phyloP scores from a whole-genome alignment of 371 early-diverging fungal genomes.

The Cokeromyces recurvatus region DNA sequence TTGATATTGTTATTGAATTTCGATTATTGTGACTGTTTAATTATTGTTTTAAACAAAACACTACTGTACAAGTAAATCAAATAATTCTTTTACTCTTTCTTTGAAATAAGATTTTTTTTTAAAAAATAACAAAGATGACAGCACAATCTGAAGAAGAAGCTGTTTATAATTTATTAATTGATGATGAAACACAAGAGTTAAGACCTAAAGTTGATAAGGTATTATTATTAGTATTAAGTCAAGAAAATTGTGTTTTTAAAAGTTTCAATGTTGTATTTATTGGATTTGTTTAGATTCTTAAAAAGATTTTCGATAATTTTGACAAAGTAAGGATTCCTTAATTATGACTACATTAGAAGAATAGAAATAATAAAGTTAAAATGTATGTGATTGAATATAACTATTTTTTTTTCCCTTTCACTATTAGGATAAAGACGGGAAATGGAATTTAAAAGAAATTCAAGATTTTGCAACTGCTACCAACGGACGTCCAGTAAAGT shows the following conservation, averaged over 20 bases:
- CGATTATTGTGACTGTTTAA: too few species aligned
- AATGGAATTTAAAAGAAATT: slow-evolving; percentile 55
- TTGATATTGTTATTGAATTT: too few species aligned
- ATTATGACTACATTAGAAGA: neutral
- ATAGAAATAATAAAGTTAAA: too few species aligned
- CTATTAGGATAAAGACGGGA: slow-evolving; percentile 54
- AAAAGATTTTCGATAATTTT: slow-evolving; percentile 64
- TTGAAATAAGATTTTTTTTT: neutral
- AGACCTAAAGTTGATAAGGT: slow-evolving; percentile 22
- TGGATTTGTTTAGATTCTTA: slow-evolving; percentile 9
- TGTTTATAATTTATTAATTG: slow-evolving; percentile 14
- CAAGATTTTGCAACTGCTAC: slow-evolving; percentile 69
- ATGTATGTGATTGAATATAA: too few species aligned
- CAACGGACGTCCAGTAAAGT: slow-evolving; percentile 64
- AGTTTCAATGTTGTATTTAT: too few species aligned
- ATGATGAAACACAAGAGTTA: slow-evolving; percentile 20
- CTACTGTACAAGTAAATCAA: too few species aligned
- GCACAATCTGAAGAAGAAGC: slow-evolving; percentile 7
- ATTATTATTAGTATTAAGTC: neutral
- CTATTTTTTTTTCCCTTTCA: too few species aligned
- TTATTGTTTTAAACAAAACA: too few species aligned
- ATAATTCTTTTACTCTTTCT: neutral
- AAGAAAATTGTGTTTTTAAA: too few species aligned
- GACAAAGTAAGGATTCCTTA: slow-evolving; percentile 40
- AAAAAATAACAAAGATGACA: slow-evolving; percentile 12